These are phyloP conservation scores for Fusarium sp. DNA, from an alignment of 2,329 filamentous ascomycete species.

Conservation along the genomic window DNA sequence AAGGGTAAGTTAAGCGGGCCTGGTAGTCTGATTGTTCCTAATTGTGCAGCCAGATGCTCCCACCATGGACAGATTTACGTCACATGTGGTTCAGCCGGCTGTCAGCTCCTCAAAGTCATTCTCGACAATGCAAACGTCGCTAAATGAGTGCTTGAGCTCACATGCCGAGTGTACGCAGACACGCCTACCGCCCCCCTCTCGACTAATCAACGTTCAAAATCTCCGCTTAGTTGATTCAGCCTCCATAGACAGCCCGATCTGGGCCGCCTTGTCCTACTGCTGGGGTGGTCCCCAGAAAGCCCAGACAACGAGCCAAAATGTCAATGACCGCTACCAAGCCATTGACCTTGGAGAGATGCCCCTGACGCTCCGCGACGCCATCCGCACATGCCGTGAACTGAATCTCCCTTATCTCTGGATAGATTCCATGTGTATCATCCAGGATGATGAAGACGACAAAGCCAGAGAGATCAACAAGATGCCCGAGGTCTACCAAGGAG, in stretches of 20 bases:
- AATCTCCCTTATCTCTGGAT: neutral
- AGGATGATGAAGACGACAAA: neutral
- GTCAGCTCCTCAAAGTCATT: neutral
- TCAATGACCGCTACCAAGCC: neutral
- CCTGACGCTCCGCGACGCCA: neutral
- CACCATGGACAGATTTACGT: neutral
- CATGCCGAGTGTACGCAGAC: neutral
- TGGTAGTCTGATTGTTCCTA: too few relatives aligned
- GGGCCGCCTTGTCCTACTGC: neutral
- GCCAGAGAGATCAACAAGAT: neutral
- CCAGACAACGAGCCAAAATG: neutral
- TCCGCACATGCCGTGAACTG: neutral
- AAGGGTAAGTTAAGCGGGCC: neutral
- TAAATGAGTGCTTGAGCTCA: neutral
- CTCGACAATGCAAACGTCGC: neutral
- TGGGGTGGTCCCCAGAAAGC: neutral
- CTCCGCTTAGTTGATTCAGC: neutral
- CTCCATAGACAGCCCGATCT: neutral
- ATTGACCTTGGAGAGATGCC: neutral
- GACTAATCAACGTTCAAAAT: neutral
- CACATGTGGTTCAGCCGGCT: neutral
- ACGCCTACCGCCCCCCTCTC: neutral
- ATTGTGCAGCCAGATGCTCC: neutral
- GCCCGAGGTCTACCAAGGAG: neutral
- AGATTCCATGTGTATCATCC: neutral